Evolutionary conservation across 2,329 filamentous ascomycete genomes (phyloP), one percentile per base, ranked within the genome.

Genomic region (Graphiopsis chlorocephala): DNA sequence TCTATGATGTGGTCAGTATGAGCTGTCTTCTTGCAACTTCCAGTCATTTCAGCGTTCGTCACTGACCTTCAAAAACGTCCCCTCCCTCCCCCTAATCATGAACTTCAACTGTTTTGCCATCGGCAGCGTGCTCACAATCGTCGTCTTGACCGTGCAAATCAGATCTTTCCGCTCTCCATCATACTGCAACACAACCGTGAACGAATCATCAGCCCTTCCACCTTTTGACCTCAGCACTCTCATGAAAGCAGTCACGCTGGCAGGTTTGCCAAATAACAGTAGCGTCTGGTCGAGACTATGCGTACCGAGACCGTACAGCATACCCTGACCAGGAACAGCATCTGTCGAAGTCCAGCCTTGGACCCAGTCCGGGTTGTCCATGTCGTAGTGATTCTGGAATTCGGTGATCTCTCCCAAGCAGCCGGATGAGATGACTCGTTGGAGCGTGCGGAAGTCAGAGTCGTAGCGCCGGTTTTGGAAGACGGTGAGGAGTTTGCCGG

Each of bases 221-320:
- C 71, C 74, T 42, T 67, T 66, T 2, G 69, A 71, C 20, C 74
- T 68, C 47, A 75, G 66, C 10, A 71, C 70, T 3, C 75, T 68
- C 10, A 71, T 72, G 33, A 75, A 71, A 0, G 69, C 75, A 31
- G 71, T 75, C 20, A 79, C 68, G 23, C 65, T 72, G 48, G 71
- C 65, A 11, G 77, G 77, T 8, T 69, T 61, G 2, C 77, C 77
- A 62, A 78, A 79, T 3, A 79, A 70, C 4, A 74, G 55, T 17
- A 79, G 68, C 3, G 75, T 75, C 64, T 79, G 77, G 55, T 79
- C 77, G 29, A 79, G 73, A 5, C 74, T 72, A 64, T 79, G 77
- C 64, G 62, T 71, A 72, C 80, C 81, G 0, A 82, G 73, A 0
- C 76, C 80, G 66, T 79, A 82, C 0, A 78, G 69, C 74, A 81